Conservation (phyloP, 805 yeast genomes). For the Wickerhamiella occidentalis region DNA sequence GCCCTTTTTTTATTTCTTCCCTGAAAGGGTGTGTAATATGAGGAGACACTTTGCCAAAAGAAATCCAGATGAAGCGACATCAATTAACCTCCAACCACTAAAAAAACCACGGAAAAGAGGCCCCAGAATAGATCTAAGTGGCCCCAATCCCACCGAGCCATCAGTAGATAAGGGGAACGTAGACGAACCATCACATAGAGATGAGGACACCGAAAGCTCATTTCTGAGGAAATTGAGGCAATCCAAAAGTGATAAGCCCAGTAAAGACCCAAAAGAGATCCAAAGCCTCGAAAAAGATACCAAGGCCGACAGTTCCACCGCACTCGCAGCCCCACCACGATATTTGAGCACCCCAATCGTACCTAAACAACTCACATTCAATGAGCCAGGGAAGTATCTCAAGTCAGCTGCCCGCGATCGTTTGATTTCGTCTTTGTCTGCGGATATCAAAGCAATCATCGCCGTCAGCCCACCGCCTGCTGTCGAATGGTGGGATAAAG, state of each 20-base stretch:
- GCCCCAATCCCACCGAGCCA: neutral
- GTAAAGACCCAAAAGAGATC: neutral
- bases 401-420: constrained; percentile 43
- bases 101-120: neutral
- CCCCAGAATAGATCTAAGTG: neutral
- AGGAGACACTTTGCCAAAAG: constrained; percentile 1
- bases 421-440: constrained; percentile 28
- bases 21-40: neutral
- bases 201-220: neutral
- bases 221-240: neutral
- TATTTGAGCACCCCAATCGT: constrained; percentile 21
- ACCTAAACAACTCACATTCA: constrained; percentile 36
- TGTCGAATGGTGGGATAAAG: constrained; percentile 81
- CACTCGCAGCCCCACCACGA: constrained; percentile 15
- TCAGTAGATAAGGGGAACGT: too few relatives aligned
- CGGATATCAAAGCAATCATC: constrained; percentile 28
- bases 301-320: neutral
- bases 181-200: too few relatives aligned
- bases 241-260: neutral
- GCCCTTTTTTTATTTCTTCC: neutral
- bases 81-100: neutral
- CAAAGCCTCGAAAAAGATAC: too few relatives aligned
- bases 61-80: neutral
- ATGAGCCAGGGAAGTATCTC: constrained; percentile 52
- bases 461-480: constrained; percentile 41